Evolutionary conservation across 2,329 filamentous ascomycete species (phyloP).

Genomic region (Volutella citrinella): DNA sequence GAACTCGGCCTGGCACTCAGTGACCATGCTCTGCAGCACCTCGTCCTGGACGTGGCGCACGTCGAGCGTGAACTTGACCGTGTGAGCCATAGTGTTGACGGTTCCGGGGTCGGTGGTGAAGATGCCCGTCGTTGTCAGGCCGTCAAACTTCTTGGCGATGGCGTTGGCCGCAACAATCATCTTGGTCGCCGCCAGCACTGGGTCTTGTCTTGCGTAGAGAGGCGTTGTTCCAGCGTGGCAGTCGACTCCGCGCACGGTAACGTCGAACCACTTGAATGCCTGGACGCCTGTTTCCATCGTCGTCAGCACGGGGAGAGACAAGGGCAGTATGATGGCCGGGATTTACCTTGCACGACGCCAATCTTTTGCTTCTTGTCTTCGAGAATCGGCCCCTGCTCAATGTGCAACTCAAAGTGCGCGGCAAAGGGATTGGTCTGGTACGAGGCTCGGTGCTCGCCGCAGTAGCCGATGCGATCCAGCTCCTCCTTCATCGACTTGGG

Average conservation of each 20-base stretch:
- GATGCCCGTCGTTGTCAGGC: slow-evolving; percentile 28
- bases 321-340: too few species aligned
- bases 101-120: slow-evolving; percentile 47
- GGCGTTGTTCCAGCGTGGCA: slow-evolving; percentile 26
- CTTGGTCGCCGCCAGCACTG: slow-evolving; percentile 26
- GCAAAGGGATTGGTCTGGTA: slow-evolving; percentile 51
- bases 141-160: slow-evolving; percentile 20
- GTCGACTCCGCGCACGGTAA: slow-evolving; percentile 23
- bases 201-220: slow-evolving; percentile 28
- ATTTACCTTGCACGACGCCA: slow-evolving; percentile 12
- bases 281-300: slow-evolving; percentile 15
- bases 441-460: slow-evolving; percentile 46
- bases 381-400: slow-evolving; percentile 59
- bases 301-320: too few species aligned
- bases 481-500: slow-evolving; percentile 36
- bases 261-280: slow-evolving; percentile 25
- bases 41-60: slow-evolving; percentile 55
- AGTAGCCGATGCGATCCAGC: slow-evolving; percentile 68
- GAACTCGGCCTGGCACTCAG: slow-evolving; percentile 38
- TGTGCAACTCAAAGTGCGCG: slow-evolving; percentile 80
- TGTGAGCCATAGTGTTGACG: slow-evolving; percentile 67
- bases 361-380: slow-evolving; percentile 16
- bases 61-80: slow-evolving; percentile 63
- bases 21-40: slow-evolving; percentile 50
- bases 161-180: slow-evolving; percentile 26